Evolutionary conservation across 108 stramenopile genomes (phyloP), one percentile per base, ranked within the genome.

Genomic region (Parietichytrium sp.): DNA sequence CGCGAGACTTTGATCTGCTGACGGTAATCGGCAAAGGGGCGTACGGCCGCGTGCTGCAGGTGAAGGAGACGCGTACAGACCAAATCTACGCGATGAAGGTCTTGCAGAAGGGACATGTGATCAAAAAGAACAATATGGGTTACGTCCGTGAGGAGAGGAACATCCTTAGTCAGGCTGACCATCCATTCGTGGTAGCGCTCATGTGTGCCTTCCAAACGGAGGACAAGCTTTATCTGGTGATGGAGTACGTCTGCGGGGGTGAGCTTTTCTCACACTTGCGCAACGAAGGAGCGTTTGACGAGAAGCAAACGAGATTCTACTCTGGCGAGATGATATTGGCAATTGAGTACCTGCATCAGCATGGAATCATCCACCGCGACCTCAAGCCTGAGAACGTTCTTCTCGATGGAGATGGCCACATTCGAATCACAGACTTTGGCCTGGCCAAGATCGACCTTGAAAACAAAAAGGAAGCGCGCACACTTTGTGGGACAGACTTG

Each of bases 351-450:
- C 54, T 92, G 78, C 99, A 99, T 81, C 61, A 52, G 16, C 77
- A 88, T 16, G 93, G 93, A 53, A 95, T 98, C 31, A 84, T 99
- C 47, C 98, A 99, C 85, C 86, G 99, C 2, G 97, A 99, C 83
- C 85, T 98, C 23, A 91, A 92, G 84, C 91, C 91, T 3, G 90
- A 91, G 49, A 91, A 91, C 55, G 47, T 91, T 23, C 77, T 91
- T 18, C 42, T 91, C 52, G 85, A 83, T 29, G 79, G 51, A 18
- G 81, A 89, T 51, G 91, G 91, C 1, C 91, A 91, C 79, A 85
- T 91, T 52, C 87, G 87, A 47, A 38, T 91, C 38, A 90, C 91
- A 6, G 91, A 91, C 79, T 90, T 91, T 51, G 91, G 91, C 27
- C 72, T 82, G 38, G 27, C 79, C 1, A 82, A 61, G 48, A n/a